phyloP scores from a whole-genome alignment of 129 eudicot species.

The Sambucus nigra region DNA sequence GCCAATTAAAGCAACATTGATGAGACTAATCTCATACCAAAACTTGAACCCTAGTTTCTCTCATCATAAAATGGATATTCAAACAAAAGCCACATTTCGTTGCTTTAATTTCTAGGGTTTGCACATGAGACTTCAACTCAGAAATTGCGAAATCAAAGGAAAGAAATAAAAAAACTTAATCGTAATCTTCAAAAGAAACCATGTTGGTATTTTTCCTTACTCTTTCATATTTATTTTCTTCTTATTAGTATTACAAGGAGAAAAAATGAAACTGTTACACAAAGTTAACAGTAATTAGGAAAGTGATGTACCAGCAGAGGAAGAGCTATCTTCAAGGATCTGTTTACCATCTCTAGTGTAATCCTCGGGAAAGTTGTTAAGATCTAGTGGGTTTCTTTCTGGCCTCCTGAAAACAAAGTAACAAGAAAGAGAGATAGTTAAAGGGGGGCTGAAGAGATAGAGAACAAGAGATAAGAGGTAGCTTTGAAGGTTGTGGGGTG shows the following conservation, averaged over 20 bases:
- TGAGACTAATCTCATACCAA: conserved; percentile 33
- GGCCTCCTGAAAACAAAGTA: conserved; percentile 94
- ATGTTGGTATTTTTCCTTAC: too few species aligned
- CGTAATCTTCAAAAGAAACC: too few species aligned
- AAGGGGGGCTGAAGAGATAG: conserved; percentile 19
- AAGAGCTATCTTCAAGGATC: conserved; percentile 57
- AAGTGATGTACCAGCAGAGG: conserved; percentile 28
- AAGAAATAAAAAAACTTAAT: too few species aligned
- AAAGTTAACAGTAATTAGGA: too few species aligned
- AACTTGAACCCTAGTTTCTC: conserved; percentile 12
- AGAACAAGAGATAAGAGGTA: conserved; percentile 6
- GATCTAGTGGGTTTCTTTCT: conserved; percentile 72
- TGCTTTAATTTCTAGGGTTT: conserved; percentile 24
- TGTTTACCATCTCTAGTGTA: conserved; percentile 62
- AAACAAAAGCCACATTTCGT: too few species aligned
- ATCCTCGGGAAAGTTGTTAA: conserved; percentile 90
- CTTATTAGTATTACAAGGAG: too few species aligned
- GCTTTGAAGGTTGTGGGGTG: conserved; percentile 22
- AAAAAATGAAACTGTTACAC: too few species aligned
- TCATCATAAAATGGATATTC: too few species aligned
- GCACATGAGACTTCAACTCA: conserved; percentile 7
- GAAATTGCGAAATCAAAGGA: background rate
- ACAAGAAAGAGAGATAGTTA: conserved; percentile 12
- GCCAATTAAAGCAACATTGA: conserved; percentile 31
- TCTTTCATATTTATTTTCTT: too few species aligned